Evolutionary conservation across 2,329 filamentous ascomycete genomes (phyloP).

Genomic region (Neocucurbitaria cava): DNA sequence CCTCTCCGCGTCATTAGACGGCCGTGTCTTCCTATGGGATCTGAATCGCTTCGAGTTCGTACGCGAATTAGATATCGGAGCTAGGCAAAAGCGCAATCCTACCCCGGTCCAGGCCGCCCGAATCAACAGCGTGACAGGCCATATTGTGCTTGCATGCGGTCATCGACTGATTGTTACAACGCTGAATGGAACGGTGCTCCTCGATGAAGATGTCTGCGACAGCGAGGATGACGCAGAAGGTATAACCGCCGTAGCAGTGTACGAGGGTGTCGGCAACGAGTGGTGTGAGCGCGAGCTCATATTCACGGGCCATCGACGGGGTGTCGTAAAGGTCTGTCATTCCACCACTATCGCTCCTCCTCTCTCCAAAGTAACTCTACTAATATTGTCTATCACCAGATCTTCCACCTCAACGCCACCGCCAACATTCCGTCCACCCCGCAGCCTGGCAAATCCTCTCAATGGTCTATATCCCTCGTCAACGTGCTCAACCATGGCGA

Average conservation of each 20-base stretch:
- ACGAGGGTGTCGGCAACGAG: constrained; percentile 88
- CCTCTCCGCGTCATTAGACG: constrained; percentile 81
- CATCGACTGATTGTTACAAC: constrained; percentile 80
- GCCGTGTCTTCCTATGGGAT: constrained; percentile 90
- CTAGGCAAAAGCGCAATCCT: constrained; percentile 27
- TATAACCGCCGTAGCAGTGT: constrained; percentile 85
- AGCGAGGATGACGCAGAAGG: constrained; percentile 68
- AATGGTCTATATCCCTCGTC: constrained; percentile 79
- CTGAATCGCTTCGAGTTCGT: constrained; percentile 90
- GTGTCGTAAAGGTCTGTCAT: constrained; percentile 72
- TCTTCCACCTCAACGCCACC: constrained; percentile 65
- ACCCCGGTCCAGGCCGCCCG: constrained; percentile 70
- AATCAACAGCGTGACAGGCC: constrained; percentile 90
- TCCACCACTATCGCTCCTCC: not conserved
- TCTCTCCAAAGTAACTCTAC: not conserved
- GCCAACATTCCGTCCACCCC: constrained; percentile 52
- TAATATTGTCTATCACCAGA: constrained; percentile 39
- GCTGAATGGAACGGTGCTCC: constrained; percentile 82
- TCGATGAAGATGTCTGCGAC: constrained; percentile 82
- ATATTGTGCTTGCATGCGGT: constrained; percentile 84
- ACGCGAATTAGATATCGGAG: constrained; percentile 66
- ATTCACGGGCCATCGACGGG: constrained; percentile 86
- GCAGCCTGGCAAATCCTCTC: constrained; percentile 44
- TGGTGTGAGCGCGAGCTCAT: constrained; percentile 87
- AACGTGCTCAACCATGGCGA: constrained; percentile 84